phyloP scores from a whole-genome alignment of 2,329 filamentous ascomycete species.

The Magnaporthiopsis rhizophila region DNA sequence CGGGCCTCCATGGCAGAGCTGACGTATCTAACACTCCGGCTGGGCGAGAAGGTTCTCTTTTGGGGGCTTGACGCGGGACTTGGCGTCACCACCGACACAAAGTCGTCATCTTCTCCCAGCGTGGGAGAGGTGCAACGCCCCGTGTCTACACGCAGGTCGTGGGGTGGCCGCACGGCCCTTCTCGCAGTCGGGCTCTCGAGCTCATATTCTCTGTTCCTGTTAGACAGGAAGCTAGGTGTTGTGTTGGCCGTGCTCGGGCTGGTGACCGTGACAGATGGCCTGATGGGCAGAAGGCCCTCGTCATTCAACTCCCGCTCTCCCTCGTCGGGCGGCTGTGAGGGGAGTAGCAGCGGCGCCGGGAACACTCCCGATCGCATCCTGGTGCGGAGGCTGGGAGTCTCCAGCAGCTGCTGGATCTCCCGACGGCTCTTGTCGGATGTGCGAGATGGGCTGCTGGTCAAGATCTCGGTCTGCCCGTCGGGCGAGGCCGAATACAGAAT shows the following conservation, averaged over 20 bases:
- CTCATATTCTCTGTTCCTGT: background rate
- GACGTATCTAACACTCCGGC: background rate
- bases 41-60: background rate
- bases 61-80: constrained; percentile 7
- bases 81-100: background rate
- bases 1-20: constrained; percentile 8
- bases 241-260: constrained; percentile 8
- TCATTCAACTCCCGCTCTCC: background rate
- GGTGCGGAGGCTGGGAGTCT: background rate
- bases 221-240: background rate
- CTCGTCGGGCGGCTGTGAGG: background rate
- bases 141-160: constrained; percentile 4
- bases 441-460: background rate
- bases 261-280: constrained; percentile 2
- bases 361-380: constrained; percentile 1
- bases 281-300: background rate
- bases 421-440: background rate
- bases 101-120: constrained; percentile 6
- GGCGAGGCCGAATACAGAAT: background rate
- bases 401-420: background rate
- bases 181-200: constrained; percentile 1
- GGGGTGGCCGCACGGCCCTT: constrained; percentile 7
- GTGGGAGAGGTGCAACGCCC: constrained; percentile 8
- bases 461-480: background rate
- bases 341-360: constrained; percentile 2